A percentile compares a stretch with the other conserved stretches of the same genome.
Conservation (phyloP, 1,139 yeast genomes). For the Taphrina deformans region DNA sequence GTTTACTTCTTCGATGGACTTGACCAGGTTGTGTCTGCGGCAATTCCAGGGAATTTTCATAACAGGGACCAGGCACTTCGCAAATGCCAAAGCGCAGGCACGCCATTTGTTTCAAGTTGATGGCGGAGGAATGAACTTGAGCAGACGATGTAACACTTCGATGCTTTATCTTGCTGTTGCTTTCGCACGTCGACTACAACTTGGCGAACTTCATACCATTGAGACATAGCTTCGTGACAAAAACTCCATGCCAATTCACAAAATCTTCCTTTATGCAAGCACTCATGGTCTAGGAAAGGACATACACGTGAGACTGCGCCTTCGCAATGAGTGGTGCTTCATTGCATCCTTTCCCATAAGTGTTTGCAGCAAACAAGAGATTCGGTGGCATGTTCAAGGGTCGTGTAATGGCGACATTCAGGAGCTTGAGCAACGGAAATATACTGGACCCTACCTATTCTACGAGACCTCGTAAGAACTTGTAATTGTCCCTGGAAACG, state of each 20-base stretch:
- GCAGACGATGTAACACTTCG: background rate
- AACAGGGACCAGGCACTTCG: background rate
- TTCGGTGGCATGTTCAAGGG: background rate
- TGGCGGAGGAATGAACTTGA: background rate
- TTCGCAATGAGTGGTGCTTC: background rate
- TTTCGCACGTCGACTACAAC: background rate
- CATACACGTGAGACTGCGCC: background rate
- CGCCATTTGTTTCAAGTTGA: background rate
- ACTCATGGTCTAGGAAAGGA: background rate
- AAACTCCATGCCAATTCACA: background rate
- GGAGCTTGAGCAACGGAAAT: slow-evolving; percentile 4
- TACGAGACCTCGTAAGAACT: slow-evolving; percentile 1
- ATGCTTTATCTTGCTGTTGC: background rate
- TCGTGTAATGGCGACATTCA: background rate
- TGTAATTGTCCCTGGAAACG: background rate
- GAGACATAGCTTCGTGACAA: no score
- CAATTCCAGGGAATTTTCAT: no score
- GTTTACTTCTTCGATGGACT: background rate
- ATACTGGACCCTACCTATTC: background rate
- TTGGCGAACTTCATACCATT: no score
- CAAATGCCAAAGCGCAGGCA: background rate
- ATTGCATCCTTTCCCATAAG: background rate
- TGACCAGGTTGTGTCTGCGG: no score
- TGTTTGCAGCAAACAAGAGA: background rate
- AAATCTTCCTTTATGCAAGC: slow-evolving; percentile 1